phyloP scores from a whole-genome alignment of 345 rosid genomes.

The Pistacia integerrima region DNA sequence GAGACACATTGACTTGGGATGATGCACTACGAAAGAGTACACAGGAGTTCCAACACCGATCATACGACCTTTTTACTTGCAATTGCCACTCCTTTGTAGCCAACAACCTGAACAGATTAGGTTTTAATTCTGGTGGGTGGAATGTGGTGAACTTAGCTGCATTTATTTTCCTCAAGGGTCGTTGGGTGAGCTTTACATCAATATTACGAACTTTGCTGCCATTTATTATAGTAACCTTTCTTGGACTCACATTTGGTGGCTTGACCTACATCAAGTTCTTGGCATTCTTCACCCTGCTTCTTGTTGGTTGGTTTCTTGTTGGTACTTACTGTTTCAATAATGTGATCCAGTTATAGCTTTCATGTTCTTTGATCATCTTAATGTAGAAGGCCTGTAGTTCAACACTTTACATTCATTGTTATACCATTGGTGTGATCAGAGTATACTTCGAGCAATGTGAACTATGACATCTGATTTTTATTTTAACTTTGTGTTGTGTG shows the following conservation, averaged over 20 bases:
- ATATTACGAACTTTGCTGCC: constrained; percentile 61
- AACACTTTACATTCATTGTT: neutral
- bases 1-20: constrained; percentile 65
- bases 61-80: constrained; percentile 87
- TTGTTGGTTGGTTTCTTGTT: constrained; percentile 75
- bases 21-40: constrained; percentile 67
- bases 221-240: constrained; percentile 40
- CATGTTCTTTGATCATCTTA: neutral
- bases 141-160: constrained; percentile 83
- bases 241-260: constrained; percentile 72
- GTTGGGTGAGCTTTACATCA: constrained; percentile 71
- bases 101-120: constrained; percentile 83
- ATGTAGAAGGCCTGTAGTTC: constrained; percentile 10
- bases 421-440: neutral
- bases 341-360: constrained; percentile 63
- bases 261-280: constrained; percentile 50
- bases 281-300: constrained; percentile 59
- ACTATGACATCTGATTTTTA: neutral
- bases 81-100: constrained; percentile 98
- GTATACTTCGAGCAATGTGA: neutral
- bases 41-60: constrained; percentile 78
- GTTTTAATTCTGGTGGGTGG: constrained; percentile 72
- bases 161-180: constrained; percentile 69
- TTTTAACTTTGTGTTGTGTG: neutral
- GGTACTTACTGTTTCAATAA: constrained; percentile 78